phyloP scores from a whole-genome alignment of 2,329 filamentous ascomycete species.

The Immersiporthe knoxdaviesiana region DNA sequence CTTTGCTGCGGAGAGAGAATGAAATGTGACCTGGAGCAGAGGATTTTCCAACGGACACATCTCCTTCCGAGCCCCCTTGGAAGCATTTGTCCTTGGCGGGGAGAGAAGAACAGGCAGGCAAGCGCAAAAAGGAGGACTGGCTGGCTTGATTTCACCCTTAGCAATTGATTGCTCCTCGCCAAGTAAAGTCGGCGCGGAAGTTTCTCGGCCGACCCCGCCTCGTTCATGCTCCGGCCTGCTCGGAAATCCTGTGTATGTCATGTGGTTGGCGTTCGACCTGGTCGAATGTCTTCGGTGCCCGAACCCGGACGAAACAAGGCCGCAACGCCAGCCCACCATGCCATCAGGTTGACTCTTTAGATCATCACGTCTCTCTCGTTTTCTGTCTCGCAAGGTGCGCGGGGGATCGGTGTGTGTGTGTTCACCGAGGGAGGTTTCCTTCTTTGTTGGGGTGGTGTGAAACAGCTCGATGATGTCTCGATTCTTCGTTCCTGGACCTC shows the following conservation, averaged over 20 bases:
- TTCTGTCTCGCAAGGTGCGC: background rate
- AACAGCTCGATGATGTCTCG: background rate
- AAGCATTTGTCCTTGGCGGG: background rate
- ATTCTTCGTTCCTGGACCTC: background rate
- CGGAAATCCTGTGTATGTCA: background rate
- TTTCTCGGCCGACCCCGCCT: background rate
- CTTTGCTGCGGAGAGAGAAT: background rate
- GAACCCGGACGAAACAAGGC: conserved; percentile 8
- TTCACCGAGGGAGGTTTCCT: background rate
- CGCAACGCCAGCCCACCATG: background rate
- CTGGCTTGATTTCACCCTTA: background rate
- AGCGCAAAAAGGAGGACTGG: background rate
- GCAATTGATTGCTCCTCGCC: background rate
- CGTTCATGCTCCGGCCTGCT: background rate
- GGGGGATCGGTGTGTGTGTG: background rate
- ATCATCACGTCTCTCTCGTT: background rate
- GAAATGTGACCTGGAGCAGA: too few relatives aligned
- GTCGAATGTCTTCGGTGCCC: conserved; percentile 2
- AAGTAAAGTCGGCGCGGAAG: background rate
- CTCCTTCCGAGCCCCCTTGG: background rate
- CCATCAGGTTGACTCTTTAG: background rate
- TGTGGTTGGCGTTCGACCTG: background rate
- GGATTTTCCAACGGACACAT: background rate
- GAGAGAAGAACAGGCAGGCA: background rate
- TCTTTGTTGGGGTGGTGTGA: background rate